Conservation (phyloP, 1,284 basidiomycete genomes). For the Rhizoctonia solani region DNA sequence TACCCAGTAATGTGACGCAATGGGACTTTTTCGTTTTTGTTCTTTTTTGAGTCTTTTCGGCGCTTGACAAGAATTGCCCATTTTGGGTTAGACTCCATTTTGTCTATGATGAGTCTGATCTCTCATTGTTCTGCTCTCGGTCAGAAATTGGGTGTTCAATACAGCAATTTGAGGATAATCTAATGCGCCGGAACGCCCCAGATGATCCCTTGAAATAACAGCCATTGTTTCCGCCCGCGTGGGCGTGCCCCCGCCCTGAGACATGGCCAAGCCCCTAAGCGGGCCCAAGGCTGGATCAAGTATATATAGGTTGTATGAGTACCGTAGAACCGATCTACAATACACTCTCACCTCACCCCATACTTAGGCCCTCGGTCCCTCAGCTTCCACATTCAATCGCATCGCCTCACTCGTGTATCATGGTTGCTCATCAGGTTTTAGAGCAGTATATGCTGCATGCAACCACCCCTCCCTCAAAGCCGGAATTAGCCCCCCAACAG, state of each 20-base stretch:
- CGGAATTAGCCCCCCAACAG: slow-evolving; percentile 13
- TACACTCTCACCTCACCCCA: background rate
- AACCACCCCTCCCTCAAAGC: background rate
- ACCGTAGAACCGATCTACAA: background rate
- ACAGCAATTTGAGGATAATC: background rate
- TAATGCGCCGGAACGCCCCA: background rate
- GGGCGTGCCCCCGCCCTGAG: slow-evolving; percentile 8
- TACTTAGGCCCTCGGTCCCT: slow-evolving; percentile 10
- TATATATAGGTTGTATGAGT: slow-evolving; percentile 18
- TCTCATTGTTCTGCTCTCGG: slow-evolving; percentile 28
- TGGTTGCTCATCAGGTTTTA: slow-evolving; percentile 6
- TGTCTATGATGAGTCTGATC: background rate
- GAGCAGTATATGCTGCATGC: slow-evolving; percentile 23
- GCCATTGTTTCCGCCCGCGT: slow-evolving; percentile 23
- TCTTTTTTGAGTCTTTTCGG: background rate
- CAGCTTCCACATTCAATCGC: background rate
- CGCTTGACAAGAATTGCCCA: background rate
- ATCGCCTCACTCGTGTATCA: slow-evolving; percentile 5
- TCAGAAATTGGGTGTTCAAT: slow-evolving; percentile 9
- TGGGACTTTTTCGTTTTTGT: slow-evolving; percentile 9
- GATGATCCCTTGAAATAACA: slow-evolving; percentile 18
- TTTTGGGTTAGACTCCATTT: slow-evolving; percentile 11
- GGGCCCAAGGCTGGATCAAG: background rate
- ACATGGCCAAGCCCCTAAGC: slow-evolving; percentile 17
- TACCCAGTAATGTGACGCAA: slow-evolving; percentile 17